Base-by-base conservation (phyloP, 1,284 basidiomycete species). In the Leccinum subrobustum region DNA sequence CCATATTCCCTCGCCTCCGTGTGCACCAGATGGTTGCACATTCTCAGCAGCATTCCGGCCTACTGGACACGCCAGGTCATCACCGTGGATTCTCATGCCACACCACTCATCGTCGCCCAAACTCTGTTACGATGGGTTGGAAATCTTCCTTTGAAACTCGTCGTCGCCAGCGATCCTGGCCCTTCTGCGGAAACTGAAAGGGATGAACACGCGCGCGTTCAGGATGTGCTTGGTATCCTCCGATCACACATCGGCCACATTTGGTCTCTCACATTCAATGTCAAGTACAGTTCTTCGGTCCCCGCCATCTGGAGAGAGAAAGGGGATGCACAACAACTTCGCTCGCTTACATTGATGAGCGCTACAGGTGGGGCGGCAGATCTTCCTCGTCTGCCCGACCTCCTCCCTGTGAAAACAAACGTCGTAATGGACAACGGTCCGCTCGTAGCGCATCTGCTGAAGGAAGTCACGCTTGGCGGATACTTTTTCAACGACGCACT, bases 21-120 rank as follows among this genome's bases (percentile, higher is more conserved):
- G 18, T 65, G 64, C 42, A n/a, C 52, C 50, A 54, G 65, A 29
- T 65, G 64, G 64, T 37, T 62, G 9, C 60, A 62, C 42, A 58
- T 65, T 14, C n/a, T 67, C 35, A 47, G 52, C 35, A 58, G 29
- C 18, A 35, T 56, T 23, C 55, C 63, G 4, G 63, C 50, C 27
- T 67, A 59, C 54, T 65, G 64, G 66, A 65, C 64, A 39, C 55
- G 65, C 58, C 58, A 61, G 44, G 62, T 64, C 57, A 35, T 62
- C 51, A 61, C 29, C 18, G 50, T 65, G 29, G 51, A 64, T 52
- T 48, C 59, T 23, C 35, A 50, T 14, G 35, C 23, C 16, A 61
- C 51, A 16, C 18, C 58, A 4, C 63, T 20, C 7, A 37, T 20
- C 31, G n/a, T 8, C 51, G 35, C 50, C 37, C 58, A 51, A 16